These are phyloP conservation scores for Globisporangium spiculum DNA, from an alignment of 352 stramenopile genomes.

Conservation along the genomic window DNA sequence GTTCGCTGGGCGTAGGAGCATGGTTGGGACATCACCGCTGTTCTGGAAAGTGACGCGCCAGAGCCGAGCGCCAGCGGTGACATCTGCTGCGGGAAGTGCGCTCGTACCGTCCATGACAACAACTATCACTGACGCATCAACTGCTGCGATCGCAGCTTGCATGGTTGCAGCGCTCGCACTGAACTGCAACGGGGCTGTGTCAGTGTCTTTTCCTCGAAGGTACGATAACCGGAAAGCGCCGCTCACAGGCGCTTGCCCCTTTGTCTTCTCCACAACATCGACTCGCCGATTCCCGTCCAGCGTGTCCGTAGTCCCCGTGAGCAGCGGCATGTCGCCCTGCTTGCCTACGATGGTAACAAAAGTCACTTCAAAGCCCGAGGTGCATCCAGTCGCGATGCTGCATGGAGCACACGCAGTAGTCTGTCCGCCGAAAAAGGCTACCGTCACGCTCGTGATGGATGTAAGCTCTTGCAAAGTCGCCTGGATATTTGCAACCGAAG, in stretches of 20 bases:
- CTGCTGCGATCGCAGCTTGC: slow-evolving; percentile 60
- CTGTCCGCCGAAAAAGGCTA: slow-evolving; percentile 56
- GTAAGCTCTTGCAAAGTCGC: slow-evolving; percentile 86
- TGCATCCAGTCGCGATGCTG: slow-evolving; percentile 35
- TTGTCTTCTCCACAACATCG: slow-evolving; percentile 64
- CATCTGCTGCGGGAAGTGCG: slow-evolving; percentile 34
- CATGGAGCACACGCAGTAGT: slow-evolving; percentile 79
- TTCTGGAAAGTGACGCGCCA: slow-evolving; percentile 91
- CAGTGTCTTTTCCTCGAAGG: slow-evolving; percentile 62
- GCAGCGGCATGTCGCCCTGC: slow-evolving; percentile 84
- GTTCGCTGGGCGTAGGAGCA: slow-evolving; percentile 76
- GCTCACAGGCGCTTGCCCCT: slow-evolving; percentile 87
- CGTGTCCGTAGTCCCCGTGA: slow-evolving; percentile 79
- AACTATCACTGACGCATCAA: slow-evolving; percentile 82
- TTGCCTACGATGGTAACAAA: slow-evolving; percentile 83
- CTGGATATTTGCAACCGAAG: slow-evolving; percentile 70
- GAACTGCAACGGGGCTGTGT: slow-evolving; percentile 72
- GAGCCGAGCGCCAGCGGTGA: slow-evolving; percentile 49
- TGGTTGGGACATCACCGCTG: slow-evolving; percentile 86
- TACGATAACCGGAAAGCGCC: slow-evolving; percentile 92
- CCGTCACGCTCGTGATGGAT: slow-evolving; percentile 83
- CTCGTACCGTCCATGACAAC: slow-evolving; percentile 64
- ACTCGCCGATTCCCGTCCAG: slow-evolving; percentile 90
- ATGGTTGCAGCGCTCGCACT: slow-evolving; percentile 43
- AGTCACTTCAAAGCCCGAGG: slow-evolving; percentile 83